Conservation (phyloP, 352 stramenopile species). For the Pythium volutum region DNA sequence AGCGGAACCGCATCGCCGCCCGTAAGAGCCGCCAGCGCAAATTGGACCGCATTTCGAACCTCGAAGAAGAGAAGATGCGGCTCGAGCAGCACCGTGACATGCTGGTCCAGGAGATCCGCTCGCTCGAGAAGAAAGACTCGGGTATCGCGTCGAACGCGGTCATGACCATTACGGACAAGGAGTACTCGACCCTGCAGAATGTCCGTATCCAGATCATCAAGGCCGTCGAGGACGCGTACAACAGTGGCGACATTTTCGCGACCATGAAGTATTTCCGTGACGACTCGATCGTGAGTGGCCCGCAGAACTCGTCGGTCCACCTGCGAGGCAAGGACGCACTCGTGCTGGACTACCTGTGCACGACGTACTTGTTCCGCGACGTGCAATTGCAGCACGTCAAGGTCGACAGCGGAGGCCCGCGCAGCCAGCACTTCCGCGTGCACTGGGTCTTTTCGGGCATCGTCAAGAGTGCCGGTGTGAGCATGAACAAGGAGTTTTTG, state of each 20-base stretch:
- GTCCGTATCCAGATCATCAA: constrained; percentile 82
- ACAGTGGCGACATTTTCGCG: constrained; percentile 70
- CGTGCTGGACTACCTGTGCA: constrained; percentile 86
- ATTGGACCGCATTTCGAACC: constrained; percentile 81
- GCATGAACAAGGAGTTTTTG: constrained; percentile 88
- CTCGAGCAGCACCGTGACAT: constrained; percentile 86
- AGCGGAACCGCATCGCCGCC: constrained; percentile 82
- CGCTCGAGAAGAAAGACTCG: constrained; percentile 76
- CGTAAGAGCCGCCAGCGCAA: constrained; percentile 83
- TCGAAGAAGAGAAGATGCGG: constrained; percentile 86
- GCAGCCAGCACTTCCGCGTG: constrained; percentile 84
- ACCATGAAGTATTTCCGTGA: constrained; percentile 83
- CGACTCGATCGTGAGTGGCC: constrained; percentile 83
- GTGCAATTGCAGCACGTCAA: constrained; percentile 76
- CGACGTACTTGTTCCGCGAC: constrained; percentile 78
- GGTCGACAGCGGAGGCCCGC: constrained; percentile 76
- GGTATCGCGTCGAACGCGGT: constrained; percentile 39
- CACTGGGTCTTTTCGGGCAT: constrained; percentile 79
- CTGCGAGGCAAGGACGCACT: constrained; percentile 77
- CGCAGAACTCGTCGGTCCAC: constrained; percentile 84
- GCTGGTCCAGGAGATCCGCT: constrained; percentile 83
- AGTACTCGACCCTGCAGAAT: constrained; percentile 74
- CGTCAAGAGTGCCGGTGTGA: constrained; percentile 73
- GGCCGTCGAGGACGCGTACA: constrained; percentile 76
- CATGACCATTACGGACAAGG: constrained; percentile 74